Evolutionary conservation across 441 rosid species (phyloP).

Genomic region (Syzygium syzygioides): DNA sequence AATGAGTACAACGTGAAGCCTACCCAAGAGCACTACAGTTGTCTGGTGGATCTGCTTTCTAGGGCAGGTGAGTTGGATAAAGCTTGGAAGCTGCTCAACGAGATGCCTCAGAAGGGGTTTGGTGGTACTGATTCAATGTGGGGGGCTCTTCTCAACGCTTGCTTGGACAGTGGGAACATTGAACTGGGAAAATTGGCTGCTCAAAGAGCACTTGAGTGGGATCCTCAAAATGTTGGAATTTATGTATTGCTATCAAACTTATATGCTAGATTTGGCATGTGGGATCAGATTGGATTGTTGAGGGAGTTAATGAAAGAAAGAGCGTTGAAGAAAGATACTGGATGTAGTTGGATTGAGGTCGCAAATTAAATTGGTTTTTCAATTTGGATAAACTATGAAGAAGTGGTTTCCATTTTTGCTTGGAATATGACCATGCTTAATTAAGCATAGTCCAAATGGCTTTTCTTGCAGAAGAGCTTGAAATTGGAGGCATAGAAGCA

Average conservation of each 20-base stretch:
- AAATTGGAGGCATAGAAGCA: background rate
- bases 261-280: constrained; percentile 42
- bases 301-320: constrained; percentile 31
- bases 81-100: constrained; percentile 36
- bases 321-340: constrained; percentile 40
- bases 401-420: background rate
- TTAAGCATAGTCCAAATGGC: background rate
- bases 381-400: background rate
- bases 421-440: background rate
- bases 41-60: constrained; percentile 47
- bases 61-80: constrained; percentile 47
- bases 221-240: constrained; percentile 43
- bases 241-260: constrained; percentile 39
- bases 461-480: background rate
- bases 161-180: constrained; percentile 30
- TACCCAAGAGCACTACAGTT: constrained; percentile 41
- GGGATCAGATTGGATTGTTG: constrained; percentile 40
- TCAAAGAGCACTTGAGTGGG: constrained; percentile 40
- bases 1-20: constrained; percentile 27
- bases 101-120: constrained; percentile 27
- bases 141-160: constrained; percentile 47
- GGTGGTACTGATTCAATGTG: constrained; percentile 34
- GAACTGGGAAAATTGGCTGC: constrained; percentile 49
- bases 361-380: constrained; percentile 7
- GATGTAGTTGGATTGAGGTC: constrained; percentile 45